Evolutionary conservation across 306 rosid species (phyloP).

Genomic region (Casuarina glauca): DNA sequence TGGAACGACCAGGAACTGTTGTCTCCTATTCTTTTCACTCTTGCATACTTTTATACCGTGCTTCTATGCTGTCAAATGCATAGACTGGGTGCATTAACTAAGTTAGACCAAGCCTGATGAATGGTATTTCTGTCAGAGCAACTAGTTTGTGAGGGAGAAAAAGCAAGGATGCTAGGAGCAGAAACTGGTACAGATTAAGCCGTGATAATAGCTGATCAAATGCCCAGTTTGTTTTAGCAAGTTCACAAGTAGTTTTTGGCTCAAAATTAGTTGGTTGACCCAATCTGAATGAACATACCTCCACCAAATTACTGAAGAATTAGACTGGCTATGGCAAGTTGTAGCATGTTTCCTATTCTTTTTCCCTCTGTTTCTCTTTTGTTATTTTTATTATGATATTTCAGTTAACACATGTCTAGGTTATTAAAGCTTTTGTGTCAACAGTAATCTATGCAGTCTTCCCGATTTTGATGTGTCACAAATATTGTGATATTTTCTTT

Average conservation of each 20-base stretch:
- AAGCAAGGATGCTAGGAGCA: background rate
- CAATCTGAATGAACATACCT: background rate
- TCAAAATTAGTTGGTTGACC: background rate
- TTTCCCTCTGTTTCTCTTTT: background rate
- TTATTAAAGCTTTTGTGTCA: background rate
- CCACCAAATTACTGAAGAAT: background rate
- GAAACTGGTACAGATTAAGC: background rate
- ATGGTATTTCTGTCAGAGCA: background rate
- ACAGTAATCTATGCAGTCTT: background rate
- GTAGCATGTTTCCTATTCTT: background rate
- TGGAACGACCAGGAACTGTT: background rate
- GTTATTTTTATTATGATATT: background rate
- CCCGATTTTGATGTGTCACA: background rate
- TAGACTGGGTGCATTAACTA: background rate
- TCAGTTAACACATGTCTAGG: background rate
- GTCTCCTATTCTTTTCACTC: background rate
- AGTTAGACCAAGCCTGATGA: background rate
- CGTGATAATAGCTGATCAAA: background rate
- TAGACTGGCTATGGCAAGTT: background rate
- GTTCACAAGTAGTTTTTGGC: background rate
- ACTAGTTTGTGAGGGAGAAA: background rate
- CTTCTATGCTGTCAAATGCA: background rate
- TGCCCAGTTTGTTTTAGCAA: background rate
- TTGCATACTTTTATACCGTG: background rate
- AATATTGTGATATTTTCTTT: background rate